These are phyloP conservation scores for Gaertneriomyces sp. DNA, from an alignment of 192 early-diverging fungal species.

Conservation along the genomic window DNA sequence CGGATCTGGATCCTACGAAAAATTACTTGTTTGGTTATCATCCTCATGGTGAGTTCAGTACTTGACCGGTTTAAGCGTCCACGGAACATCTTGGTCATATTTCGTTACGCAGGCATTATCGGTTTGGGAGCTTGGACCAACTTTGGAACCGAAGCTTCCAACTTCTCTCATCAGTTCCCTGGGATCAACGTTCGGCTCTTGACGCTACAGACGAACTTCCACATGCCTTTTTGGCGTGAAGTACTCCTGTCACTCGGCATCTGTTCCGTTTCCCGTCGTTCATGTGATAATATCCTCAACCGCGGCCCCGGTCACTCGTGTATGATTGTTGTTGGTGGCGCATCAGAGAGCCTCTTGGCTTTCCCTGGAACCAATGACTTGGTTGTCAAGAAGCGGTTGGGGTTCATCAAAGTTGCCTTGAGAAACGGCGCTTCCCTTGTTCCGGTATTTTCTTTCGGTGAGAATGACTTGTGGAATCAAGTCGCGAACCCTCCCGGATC, in stretches of 20 bases:
- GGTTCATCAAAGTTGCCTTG: slow-evolving; percentile 89
- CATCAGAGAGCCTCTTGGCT: slow-evolving; percentile 72
- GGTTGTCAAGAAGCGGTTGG: slow-evolving; percentile 72
- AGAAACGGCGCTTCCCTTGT: slow-evolving; percentile 75
- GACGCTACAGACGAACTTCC: slow-evolving; percentile 81
- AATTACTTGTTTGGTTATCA: slow-evolving; percentile 94
- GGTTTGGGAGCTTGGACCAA: slow-evolving; percentile 76
- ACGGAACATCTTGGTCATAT: slow-evolving; percentile 3
- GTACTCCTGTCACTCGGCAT: slow-evolving; percentile 74
- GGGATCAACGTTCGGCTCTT: slow-evolving; percentile 76
- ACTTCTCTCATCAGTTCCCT: slow-evolving; percentile 70
- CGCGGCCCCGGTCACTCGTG: slow-evolving; percentile 65
- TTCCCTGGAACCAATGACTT: slow-evolving; percentile 52
- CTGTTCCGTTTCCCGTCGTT: slow-evolving; percentile 68
- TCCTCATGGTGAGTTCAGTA: slow-evolving; percentile 59
- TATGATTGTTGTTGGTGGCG: slow-evolving; percentile 90
- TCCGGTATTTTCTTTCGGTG: slow-evolving; percentile 90
- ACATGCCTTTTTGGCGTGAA: slow-evolving; percentile 82
- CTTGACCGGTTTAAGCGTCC: not conserved
- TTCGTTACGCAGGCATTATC: slow-evolving; percentile 62
- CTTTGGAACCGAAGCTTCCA: slow-evolving; percentile 77
- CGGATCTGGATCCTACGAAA: slow-evolving; percentile 73
- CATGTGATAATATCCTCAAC: slow-evolving; percentile 72
- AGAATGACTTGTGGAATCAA: slow-evolving; percentile 85
- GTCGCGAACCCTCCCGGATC: slow-evolving; percentile 65